Evolutionary conservation across 108 stramenopile genomes (phyloP), one percentile per base, ranked within the genome.

Genomic region (Aurantiochytrium sp.): DNA sequence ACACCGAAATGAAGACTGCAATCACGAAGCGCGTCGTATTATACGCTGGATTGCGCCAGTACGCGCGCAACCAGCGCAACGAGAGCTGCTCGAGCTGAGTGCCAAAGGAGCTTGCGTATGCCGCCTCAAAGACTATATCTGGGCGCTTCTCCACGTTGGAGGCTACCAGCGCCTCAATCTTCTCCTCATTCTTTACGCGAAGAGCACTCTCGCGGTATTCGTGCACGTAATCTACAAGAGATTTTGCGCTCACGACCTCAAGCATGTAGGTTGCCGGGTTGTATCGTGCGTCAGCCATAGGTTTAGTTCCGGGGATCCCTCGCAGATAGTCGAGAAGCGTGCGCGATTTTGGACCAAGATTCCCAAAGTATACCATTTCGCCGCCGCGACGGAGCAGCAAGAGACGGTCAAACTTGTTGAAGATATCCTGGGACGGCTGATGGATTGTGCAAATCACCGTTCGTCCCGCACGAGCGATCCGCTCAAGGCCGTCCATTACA

Each of bases 221-320:
- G 35, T 69, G 25, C 42, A 23, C 64, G 3, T 35, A 69, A 18
- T 69, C 64, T 0, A 35, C 42, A 10, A 35, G 64, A 6, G 64
- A 35, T 6, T 92, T 92, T 5, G 93, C 91, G 51, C 92, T 92
- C 64, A 93, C 92, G 44, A 92, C 95, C 88, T 95, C 95, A 19
- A 96, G 95, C 95, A 96, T 96, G 94, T 94, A 96, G 5, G 94
- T 94, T 14, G 96, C 96, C 19, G 96, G 96, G 58, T 96, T 96
- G 64, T 69, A 69, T 0, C 64, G 64, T 42, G 42, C 25, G 64
- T 42, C n/a, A 8, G 64, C 21, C 64, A 69, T 69, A 0, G 25
- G 64, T 10, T 6, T 16, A 8, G 55, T 57, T 10, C 64, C 64
- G 14, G 35, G 25, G 51, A 93, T 93, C 29, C 94, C 93, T 91